Evolutionary conservation across 176 grass and related monocot genomes (phyloP).

Genomic region (Coix lacrymajobi): DNA sequence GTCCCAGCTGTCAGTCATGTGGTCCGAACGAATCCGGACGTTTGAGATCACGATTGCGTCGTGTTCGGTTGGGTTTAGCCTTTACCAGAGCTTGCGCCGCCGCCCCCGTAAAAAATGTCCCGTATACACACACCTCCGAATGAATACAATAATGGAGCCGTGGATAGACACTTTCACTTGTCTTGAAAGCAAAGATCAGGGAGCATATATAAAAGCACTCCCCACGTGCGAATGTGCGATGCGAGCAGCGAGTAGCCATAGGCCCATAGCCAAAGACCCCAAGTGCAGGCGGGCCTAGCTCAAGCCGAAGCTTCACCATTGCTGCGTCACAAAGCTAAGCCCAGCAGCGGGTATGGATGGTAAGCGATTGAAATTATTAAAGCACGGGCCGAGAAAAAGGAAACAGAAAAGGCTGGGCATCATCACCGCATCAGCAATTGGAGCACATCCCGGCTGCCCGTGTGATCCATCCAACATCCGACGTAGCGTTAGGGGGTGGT

Average conservation of each 20-base stretch:
- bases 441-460: not conserved
- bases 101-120: no score
- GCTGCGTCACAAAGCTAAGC: not conserved
- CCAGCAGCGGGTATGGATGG: not conserved
- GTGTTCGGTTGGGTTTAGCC: no score
- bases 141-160: no score
- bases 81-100: no score
- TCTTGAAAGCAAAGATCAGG: no score
- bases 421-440: not conserved
- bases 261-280: no score
- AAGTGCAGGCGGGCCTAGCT: not conserved
- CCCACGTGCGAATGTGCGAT: not conserved
- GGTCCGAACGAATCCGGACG: no score
- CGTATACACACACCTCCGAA: no score
- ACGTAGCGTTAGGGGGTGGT: not conserved
- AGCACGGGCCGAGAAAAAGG: not conserved
- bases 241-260: not conserved
- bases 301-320: not conserved
- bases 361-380: constrained; percentile 6
- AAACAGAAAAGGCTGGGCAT: not conserved
- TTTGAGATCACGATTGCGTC: no score
- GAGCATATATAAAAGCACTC: not conserved
- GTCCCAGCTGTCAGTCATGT: no score
- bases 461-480: not conserved
- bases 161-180: no score